Evolutionary conservation across 192 early-diverging fungal species (phyloP).

Genomic region (Coemansia sp.): DNA sequence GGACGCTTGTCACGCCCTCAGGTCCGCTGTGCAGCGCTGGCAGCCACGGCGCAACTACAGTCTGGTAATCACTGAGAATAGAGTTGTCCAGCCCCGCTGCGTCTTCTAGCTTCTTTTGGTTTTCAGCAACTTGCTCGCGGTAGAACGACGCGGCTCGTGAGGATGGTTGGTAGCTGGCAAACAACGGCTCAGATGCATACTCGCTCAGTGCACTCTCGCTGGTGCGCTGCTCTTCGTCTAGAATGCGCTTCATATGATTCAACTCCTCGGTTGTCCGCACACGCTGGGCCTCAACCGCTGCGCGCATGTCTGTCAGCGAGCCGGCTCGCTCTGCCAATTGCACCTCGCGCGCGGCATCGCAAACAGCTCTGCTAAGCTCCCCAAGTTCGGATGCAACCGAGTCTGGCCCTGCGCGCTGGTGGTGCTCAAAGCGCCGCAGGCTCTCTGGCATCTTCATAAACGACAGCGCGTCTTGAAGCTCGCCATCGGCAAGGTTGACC

Average conservation of each 20-base stretch:
- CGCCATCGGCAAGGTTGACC: slow-evolving; percentile 79
- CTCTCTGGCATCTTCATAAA: slow-evolving; percentile 84
- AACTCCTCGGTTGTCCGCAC: slow-evolving; percentile 63
- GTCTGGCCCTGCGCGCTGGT: slow-evolving; percentile 28
- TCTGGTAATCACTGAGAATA: slow-evolving; percentile 48
- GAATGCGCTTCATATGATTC: slow-evolving; percentile 60
- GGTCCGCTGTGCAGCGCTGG: slow-evolving; percentile 41
- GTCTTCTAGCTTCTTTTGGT: slow-evolving; percentile 76
- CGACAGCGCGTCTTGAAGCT: slow-evolving; percentile 77
- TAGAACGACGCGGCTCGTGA: slow-evolving; percentile 67
- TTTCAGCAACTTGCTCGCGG: slow-evolving; percentile 72
- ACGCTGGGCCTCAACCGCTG: slow-evolving; percentile 67
- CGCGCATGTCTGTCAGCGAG: slow-evolving; percentile 61
- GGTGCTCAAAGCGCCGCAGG: slow-evolving; percentile 74
- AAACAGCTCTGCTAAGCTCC: slow-evolving; percentile 61
- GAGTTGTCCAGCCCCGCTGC: slow-evolving; percentile 66
- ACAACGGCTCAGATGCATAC: slow-evolving; percentile 64
- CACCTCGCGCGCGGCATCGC: slow-evolving; percentile 62
- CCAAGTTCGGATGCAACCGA: slow-evolving; percentile 56
- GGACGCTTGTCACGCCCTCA: slow-evolving; percentile 55
- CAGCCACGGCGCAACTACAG: slow-evolving; percentile 46
- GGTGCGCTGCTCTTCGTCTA: slow-evolving; percentile 88
- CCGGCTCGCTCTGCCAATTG: slow-evolving; percentile 58
- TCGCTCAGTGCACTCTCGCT: slow-evolving; percentile 77
- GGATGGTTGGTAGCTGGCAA: slow-evolving; percentile 85